Base-by-base conservation (phyloP, 2,329 filamentous ascomycete species). In the Xenoacremonium recifei region DNA sequence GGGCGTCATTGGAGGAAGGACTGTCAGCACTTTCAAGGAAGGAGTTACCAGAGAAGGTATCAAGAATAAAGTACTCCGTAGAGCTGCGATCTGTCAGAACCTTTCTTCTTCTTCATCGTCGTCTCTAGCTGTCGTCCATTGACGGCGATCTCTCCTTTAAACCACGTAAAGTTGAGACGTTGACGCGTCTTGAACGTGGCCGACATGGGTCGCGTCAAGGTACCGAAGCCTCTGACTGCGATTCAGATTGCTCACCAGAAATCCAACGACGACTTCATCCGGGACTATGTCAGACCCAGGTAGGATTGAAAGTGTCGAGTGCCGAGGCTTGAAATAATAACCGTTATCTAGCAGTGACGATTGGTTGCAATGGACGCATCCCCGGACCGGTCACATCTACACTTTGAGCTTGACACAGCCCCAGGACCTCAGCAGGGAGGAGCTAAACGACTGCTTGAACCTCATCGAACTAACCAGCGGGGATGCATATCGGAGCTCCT, bases 391-490 rank as follows among this genome's bases (percentile, higher is more conserved):
- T 5, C 48, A 50, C 6, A 40, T 45, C 4, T 79, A 77, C 61
- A 50, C 58, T 0, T 52, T 84, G 25, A 58, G 56, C 25, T 65
- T 84, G n/a, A 48, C 57, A 7, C 56, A 61, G 4, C 59, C 76
- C 0, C 54, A 49, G 3, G 50, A 53, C n/a, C 60, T 83, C 18
- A 54, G 51, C 5, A 50, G 61, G 2, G 55, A 57, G 3, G 76
- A 82, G 19, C 60, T 83, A 17, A 58, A 70, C 18, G 65, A 71
- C 1, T 85, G 81, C 53, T 79, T 79, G 50, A 45, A 58, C 16
- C 63, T 85, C 19, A 71, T 91, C 38, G 73, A 84, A 47, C 63
- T 70, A 36, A 89, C 86, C 0, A 88, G 84, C 53, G 69, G 71
- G 12, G 56, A 66, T 5, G 80, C 84, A 61, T 91, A 91, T 61